Conservation (phyloP, 2,329 filamentous ascomycete genomes). For the Aureobasidium sp. region DNA sequence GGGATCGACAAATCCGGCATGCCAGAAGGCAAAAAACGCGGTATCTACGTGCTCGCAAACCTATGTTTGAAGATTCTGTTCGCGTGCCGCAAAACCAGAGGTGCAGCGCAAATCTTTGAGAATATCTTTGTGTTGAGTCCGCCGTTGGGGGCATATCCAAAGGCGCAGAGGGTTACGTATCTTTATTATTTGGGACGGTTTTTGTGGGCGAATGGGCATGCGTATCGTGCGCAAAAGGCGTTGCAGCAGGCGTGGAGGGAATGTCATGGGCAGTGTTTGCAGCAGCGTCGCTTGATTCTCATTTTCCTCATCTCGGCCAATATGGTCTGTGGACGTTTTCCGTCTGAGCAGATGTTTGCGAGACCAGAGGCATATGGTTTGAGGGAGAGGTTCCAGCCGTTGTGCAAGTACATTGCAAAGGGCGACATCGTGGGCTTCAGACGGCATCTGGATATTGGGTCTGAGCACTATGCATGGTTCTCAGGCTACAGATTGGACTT, state of each 20-base stretch:
- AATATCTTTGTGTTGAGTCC: constrained; percentile 81
- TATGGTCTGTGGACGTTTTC: constrained; percentile 76
- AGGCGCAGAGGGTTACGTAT: constrained; percentile 80
- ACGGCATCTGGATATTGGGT: constrained; percentile 49
- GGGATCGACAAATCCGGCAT: constrained; percentile 46
- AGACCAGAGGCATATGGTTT: constrained; percentile 63
- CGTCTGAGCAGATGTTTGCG: constrained; percentile 55
- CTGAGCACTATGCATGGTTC: constrained; percentile 60
- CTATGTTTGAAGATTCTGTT: constrained; percentile 83
- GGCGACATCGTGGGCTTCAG: constrained; percentile 72
- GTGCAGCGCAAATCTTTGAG: constrained; percentile 80
- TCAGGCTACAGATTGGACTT: constrained; percentile 67
- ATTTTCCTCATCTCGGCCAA: constrained; percentile 78
- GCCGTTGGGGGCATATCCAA: constrained; percentile 72
- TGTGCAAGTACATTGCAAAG: constrained; percentile 62
- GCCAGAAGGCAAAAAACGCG: constrained; percentile 72
- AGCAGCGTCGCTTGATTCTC: constrained; percentile 71
- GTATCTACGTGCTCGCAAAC: constrained; percentile 88
- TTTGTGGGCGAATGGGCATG: constrained; percentile 77
- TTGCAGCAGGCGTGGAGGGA: constrained; percentile 75
- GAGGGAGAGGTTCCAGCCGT: constrained; percentile 58
- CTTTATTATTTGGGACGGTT: constrained; percentile 92
- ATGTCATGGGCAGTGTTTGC: constrained; percentile 47
- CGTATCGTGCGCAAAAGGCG: constrained; percentile 64
- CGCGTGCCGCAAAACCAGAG: constrained; percentile 73